phyloP scores from a whole-genome alignment of 768 basidiomycete genomes.

The Panaeolus papilionaceus region DNA sequence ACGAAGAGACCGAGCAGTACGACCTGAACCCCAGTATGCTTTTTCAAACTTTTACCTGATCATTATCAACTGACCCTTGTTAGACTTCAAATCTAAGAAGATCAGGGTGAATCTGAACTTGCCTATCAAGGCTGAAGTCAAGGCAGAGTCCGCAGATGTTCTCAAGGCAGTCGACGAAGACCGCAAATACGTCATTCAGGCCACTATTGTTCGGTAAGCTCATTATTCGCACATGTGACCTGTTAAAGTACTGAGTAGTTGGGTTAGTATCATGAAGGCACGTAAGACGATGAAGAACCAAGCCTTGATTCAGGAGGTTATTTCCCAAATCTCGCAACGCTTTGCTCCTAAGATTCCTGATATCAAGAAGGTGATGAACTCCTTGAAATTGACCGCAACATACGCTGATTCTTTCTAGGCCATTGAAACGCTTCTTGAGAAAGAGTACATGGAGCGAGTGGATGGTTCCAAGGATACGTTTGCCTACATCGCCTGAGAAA shows the following conservation, averaged over 20 bases:
- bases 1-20: slow-evolving; percentile 88
- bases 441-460: slow-evolving; percentile 96
- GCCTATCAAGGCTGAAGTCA: slow-evolving; percentile 94
- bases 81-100: slow-evolving; percentile 93
- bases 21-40: slow-evolving; percentile 81
- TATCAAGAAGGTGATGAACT: slow-evolving; percentile 84
- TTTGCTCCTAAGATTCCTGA: slow-evolving; percentile 95
- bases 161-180: slow-evolving; percentile 97
- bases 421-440: slow-evolving; percentile 91
- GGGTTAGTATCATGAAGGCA: slow-evolving; percentile 87
- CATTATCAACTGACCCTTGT: background rate
- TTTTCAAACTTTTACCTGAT: background rate
- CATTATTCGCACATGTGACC: background rate
- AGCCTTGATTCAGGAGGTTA: slow-evolving; percentile 86
- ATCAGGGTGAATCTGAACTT: slow-evolving; percentile 90
- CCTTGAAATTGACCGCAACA: background rate
- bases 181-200: slow-evolving; percentile 95
- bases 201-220: slow-evolving; percentile 83
- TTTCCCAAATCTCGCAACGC: slow-evolving; percentile 85
- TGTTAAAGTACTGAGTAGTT: slow-evolving; percentile 12
- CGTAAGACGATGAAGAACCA: slow-evolving; percentile 97
- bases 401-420: slow-evolving; percentile 55
- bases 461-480: slow-evolving; percentile 92
- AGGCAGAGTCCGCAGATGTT: slow-evolving; percentile 88
- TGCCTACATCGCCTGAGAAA: slow-evolving; percentile 69